Evolutionary conservation across 169 alveolate species (phyloP).

Genomic region (Theileria orientalis): DNA sequence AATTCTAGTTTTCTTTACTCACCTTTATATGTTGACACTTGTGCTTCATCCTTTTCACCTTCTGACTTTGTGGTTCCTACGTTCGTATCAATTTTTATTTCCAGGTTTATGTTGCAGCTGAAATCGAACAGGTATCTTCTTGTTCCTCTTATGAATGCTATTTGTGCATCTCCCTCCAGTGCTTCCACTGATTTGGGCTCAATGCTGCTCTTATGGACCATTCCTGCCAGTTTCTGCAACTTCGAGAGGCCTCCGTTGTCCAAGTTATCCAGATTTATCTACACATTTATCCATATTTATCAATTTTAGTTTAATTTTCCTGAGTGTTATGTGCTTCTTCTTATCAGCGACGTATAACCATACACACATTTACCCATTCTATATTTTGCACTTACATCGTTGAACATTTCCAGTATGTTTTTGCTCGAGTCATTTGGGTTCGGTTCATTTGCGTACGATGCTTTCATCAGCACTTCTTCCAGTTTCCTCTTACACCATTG

Average conservation of each 20-base stretch:
- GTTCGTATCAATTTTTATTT: conserved; percentile 30
- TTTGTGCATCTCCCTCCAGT: conserved; percentile 79
- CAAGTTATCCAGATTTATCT: conserved; percentile 36
- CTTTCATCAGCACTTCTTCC: conserved; percentile 40
- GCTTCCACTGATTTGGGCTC: conserved; percentile 67
- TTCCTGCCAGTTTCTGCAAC: conserved; percentile 50
- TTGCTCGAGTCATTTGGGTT: conserved; percentile 25
- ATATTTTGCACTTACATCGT: conserved; percentile 48
- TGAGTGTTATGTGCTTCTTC: too few relatives aligned
- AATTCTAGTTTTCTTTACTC: not conserved
- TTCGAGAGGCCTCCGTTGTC: conserved; percentile 20
- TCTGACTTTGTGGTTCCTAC: not conserved
- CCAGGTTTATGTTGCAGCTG: conserved; percentile 61
- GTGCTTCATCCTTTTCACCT: conserved; percentile 14
- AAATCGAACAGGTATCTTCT: conserved; percentile 81
- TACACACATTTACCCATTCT: not conserved
- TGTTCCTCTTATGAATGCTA: conserved; percentile 81
- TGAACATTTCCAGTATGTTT: conserved; percentile 66
- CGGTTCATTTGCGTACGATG: conserved; percentile 67
- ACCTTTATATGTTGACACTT: conserved; percentile 42
- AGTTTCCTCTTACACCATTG: conserved; percentile 59
- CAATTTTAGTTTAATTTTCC: too few relatives aligned
- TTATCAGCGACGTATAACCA: not conserved
- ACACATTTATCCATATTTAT: not conserved
- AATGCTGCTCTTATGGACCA: conserved; percentile 58